phyloP scores from a whole-genome alignment of 192 early-diverging fungal species.

The Coemansia reversa region DNA sequence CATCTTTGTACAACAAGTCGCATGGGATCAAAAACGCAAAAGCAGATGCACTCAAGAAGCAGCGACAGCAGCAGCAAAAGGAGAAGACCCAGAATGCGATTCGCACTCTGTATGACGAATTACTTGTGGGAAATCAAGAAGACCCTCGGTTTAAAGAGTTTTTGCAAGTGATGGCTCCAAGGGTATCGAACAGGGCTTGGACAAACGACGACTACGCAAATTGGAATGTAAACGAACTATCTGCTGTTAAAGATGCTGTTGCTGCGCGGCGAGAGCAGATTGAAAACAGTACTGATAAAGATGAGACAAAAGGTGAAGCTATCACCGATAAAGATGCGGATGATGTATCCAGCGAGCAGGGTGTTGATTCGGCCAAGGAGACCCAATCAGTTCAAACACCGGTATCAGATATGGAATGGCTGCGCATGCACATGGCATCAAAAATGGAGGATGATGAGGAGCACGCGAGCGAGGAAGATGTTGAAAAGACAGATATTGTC shows the following conservation, averaged over 20 bases:
- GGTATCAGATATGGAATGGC: slow-evolving; percentile 67
- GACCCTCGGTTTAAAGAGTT: slow-evolving; percentile 88
- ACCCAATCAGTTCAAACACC: slow-evolving; percentile 21
- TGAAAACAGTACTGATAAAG: slow-evolving; percentile 50
- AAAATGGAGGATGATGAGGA: slow-evolving; percentile 28
- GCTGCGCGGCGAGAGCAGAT: slow-evolving; percentile 45
- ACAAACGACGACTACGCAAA: slow-evolving; percentile 78
- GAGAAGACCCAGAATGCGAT: slow-evolving; percentile 50
- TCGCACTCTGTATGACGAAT: slow-evolving; percentile 41
- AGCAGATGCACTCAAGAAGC: slow-evolving; percentile 5
- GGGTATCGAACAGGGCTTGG: slow-evolving; percentile 80
- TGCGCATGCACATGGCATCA: slow-evolving; percentile 64
- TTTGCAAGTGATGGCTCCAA: slow-evolving; percentile 84
- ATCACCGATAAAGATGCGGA: not conserved
- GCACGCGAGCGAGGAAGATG: not conserved
- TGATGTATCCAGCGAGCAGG: not conserved
- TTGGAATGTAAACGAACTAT: slow-evolving; percentile 42
- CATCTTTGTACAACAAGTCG: slow-evolving; percentile 65
- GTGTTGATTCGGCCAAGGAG: slow-evolving; percentile 22
- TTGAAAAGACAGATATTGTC: not conserved
- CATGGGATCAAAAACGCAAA: slow-evolving; percentile 19
- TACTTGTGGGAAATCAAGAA: slow-evolving; percentile 57
- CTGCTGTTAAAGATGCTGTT: slow-evolving; percentile 33
- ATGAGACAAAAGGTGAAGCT: slow-evolving; percentile 10
- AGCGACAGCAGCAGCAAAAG: slow-evolving; percentile 16